These are phyloP conservation scores for Fusarium denticulatum DNA, from an alignment of 2,329 filamentous ascomycete genomes.

Conservation along the genomic window DNA sequence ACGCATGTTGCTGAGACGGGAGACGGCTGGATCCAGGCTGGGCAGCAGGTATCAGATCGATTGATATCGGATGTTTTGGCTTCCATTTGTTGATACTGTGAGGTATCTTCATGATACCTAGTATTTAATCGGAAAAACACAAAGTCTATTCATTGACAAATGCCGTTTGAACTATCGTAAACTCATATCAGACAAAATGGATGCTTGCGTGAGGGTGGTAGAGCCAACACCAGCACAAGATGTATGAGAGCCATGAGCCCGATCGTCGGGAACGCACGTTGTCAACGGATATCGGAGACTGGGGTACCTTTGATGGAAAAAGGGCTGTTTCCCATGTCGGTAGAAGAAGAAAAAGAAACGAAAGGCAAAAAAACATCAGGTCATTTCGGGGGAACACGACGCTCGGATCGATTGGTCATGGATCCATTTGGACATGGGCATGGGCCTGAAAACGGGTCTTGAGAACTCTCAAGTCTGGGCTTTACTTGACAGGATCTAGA, in stretches of 20 bases:
- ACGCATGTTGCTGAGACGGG: background rate
- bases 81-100: no score
- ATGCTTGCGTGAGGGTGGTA: background rate
- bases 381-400: conserved; percentile 6
- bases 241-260: background rate
- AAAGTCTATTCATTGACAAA: background rate
- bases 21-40: background rate
- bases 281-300: conserved; percentile 24
- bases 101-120: background rate
- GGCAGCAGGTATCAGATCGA: background rate
- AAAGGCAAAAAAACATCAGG: conserved; percentile 18
- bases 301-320: conserved; percentile 1
- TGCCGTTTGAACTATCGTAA: background rate
- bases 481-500: conserved; percentile 22
- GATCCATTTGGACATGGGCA: background rate
- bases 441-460: background rate
- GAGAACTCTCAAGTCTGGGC: background rate
- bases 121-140: background rate
- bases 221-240: background rate
- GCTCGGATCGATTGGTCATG: background rate
- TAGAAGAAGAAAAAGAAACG: conserved; percentile 1
- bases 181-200: background rate
- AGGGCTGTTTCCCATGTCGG: conserved; percentile 9
- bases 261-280: conserved; percentile 31
- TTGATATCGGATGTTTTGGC: background rate